Base-by-base conservation (phyloP, 1,284 basidiomycete genomes). In the Apiotrichum sp. region DNA sequence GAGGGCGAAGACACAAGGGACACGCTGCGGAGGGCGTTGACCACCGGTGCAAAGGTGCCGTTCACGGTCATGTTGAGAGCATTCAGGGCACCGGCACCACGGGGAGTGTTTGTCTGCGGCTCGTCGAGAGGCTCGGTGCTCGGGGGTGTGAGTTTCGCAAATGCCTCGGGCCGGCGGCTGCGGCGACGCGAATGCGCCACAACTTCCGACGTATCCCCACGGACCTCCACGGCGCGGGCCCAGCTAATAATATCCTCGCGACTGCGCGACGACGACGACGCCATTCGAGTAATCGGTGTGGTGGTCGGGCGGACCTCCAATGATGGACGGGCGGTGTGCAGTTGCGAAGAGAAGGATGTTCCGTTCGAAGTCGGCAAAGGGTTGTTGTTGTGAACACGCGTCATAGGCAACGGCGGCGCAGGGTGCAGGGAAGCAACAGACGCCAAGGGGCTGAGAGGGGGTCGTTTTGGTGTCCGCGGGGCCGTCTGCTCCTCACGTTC, bases 191-290 rank as follows among this genome's bases (percentile, higher is more conserved):
- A 32, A 22, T 22, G 22, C 36, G n/a, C 41, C 55, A n/a, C 31
- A 32, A 38, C 62, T 9, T 57, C 56, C 11, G 61, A 59, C 14
- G 61, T 62, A 1, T 56, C 58, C 7, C 52, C 53, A 51, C 47
- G 59, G n/a, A 44, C 55, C n/a, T 61, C 64, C 33, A 74, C 67
- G 14, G 65, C 67, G 40, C 68, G 68, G 14, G 72, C 65, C 73
- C 73, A 74, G 35, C 62, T 65, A 43, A 74, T 68, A 52, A 74
- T 74, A 49, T 74, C 73, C 43, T 74, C 73, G 9, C 73, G 59
- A 53, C 69, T 71, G 33, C 68, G 62, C 2, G 72, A 74, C 9
- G 67, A 70, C 6, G 66, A 66, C 1, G 71, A 72, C 6, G 68
- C 62, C 56, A 73, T 57, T 8, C 64, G 65, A 8, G 69, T 64